Percentiles rank a stretch among this genome's conserved stretches.
Conservation (phyloP, 1,139 yeast genomes). For the Lizanozyma gosingica region DNA sequence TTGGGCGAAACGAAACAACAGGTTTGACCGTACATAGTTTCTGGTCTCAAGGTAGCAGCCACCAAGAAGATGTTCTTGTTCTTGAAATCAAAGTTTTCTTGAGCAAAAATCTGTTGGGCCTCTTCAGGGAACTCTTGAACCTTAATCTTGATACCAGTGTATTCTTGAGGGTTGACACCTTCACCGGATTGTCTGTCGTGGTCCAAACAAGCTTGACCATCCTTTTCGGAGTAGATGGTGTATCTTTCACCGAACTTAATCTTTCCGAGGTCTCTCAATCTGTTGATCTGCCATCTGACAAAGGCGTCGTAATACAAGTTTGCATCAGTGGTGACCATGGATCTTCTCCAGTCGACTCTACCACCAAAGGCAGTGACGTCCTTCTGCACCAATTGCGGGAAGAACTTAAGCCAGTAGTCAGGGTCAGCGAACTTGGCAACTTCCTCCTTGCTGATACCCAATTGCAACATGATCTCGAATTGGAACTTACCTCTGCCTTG, state of each 20-base stretch:
- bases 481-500: conserved; percentile 92
- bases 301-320: conserved; percentile 94
- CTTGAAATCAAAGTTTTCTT: conserved; percentile 33
- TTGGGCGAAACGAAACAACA: conserved; percentile 97
- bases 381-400: conserved; percentile 81
- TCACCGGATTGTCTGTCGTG: conserved; percentile 98
- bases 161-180: conserved; percentile 95
- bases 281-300: conserved; percentile 93
- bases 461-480: conserved; percentile 91
- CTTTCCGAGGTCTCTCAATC: conserved; percentile 77
- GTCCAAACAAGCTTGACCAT: conserved; percentile 99
- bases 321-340: conserved; percentile 88
- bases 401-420: conserved; percentile 75
- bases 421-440: conserved; percentile 86
- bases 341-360: conserved; percentile 97
- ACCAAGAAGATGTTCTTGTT: conserved; percentile 70
- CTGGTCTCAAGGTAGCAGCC: conserved; percentile 98
- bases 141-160: conserved; percentile 83
- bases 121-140: conserved; percentile 53
- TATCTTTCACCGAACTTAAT: conserved; percentile 97
- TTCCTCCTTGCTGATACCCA: conserved; percentile 78
- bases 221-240: conserved; percentile 94
- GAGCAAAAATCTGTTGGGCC: conserved; percentile 42
- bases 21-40: conserved; percentile 98
- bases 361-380: conserved; percentile 85